Conservation (phyloP, 139 green algal genomes). For the Chlamydomonas eustigma region DNA sequence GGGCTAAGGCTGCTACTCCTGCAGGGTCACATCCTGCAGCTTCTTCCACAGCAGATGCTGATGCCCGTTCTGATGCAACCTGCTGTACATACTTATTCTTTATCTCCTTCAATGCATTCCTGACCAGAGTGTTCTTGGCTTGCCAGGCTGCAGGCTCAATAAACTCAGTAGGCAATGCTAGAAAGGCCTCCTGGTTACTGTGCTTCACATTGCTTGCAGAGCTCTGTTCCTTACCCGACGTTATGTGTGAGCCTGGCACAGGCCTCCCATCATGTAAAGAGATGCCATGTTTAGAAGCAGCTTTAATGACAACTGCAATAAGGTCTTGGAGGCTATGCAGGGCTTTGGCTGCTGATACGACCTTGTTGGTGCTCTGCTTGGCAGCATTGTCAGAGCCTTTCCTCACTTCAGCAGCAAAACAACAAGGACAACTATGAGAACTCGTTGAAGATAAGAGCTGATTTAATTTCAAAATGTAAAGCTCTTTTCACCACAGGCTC, state of each 20-base stretch:
- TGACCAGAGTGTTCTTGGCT: conserved; percentile 50
- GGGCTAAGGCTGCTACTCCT: background rate
- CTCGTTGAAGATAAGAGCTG: too few species aligned
- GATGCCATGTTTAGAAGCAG: background rate
- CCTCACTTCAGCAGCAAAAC: background rate
- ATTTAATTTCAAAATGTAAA: too few species aligned
- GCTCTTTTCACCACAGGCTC: too few species aligned
- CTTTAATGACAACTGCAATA: conserved; percentile 14
- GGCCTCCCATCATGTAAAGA: background rate
- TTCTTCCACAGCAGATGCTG: background rate
- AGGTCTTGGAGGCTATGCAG: conserved; percentile 48
- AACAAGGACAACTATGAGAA: too few species aligned
- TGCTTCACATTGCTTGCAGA: background rate
- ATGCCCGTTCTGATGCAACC: background rate
- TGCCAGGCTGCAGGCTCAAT: conserved; percentile 23
- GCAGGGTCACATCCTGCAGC: background rate
- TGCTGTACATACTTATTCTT: background rate
- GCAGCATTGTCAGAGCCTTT: conserved; percentile 13
- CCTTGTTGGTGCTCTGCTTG: conserved; percentile 15
- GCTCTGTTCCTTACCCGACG: background rate
- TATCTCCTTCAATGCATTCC: conserved; percentile 33
- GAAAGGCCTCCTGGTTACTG: background rate
- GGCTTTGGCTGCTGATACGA: conserved; percentile 43
- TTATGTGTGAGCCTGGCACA: background rate
- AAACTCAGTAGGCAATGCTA: background rate